phyloP scores from a whole-genome alignment of 2,329 filamentous ascomycete genomes.

The Dothistroma septosporum region DNA sequence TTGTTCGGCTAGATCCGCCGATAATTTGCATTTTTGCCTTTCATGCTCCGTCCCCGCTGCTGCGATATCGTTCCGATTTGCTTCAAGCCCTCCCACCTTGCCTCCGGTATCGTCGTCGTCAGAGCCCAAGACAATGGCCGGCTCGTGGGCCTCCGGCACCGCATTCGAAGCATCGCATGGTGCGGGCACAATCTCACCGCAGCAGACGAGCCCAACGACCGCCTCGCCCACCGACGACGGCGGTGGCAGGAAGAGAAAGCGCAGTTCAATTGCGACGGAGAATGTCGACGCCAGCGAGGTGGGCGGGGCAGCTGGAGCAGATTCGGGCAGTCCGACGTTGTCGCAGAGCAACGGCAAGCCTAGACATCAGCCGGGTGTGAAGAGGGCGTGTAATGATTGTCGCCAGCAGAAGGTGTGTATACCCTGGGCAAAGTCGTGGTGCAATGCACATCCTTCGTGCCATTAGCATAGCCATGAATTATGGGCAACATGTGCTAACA shows the following conservation, averaged over 20 bases:
- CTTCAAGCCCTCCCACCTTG: slow-evolving; percentile 1
- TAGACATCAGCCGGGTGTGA: slow-evolving; percentile 49
- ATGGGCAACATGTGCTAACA: slow-evolving; percentile 8
- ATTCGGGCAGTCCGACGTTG: slow-evolving; percentile 17
- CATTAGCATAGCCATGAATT: not conserved
- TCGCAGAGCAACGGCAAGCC: slow-evolving; percentile 19
- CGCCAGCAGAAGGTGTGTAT: slow-evolving; percentile 71
- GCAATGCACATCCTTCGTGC: not conserved
- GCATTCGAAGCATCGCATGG: slow-evolving; percentile 17
- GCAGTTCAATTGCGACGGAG: slow-evolving; percentile 7
- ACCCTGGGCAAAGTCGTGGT: not conserved
- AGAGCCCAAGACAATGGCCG: slow-evolving; percentile 9
- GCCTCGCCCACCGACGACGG: slow-evolving; percentile 11
- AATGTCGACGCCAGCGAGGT: slow-evolving; percentile 1
- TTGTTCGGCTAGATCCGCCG: not conserved
- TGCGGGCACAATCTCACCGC: slow-evolving; percentile 8
- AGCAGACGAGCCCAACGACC: slow-evolving; percentile 11
- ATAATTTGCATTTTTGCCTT: not conserved
- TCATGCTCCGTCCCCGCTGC: not conserved
- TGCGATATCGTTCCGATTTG: slow-evolving; percentile 5
- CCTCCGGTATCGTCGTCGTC: not conserved
- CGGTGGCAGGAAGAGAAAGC: slow-evolving; percentile 13
- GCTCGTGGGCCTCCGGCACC: slow-evolving; percentile 22
- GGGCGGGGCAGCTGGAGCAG: slow-evolving; percentile 17
- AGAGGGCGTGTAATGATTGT: slow-evolving; percentile 80